Base-by-base conservation (phyloP, 768 basidiomycete species). In the Coprinellus micaceus region DNA sequence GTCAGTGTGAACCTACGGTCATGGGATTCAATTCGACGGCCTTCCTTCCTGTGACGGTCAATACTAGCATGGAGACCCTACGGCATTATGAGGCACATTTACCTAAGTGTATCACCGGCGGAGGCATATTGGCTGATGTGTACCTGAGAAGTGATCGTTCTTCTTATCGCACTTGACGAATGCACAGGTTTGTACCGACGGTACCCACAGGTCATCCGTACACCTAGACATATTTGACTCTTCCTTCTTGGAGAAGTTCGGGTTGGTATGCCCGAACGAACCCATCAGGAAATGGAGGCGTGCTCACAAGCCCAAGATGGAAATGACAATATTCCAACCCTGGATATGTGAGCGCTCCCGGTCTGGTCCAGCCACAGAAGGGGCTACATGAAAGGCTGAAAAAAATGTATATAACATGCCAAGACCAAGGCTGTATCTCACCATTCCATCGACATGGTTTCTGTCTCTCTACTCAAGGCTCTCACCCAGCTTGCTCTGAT, bases 391-490 rank as follows among this genome's bases (percentile, higher is more conserved):
- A 9, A 37, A 9, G 9, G 9, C 17, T 37, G 36, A 17, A 37
- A 17, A 9, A 9, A 9, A 9, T 37, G 9, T 37, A 17, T 37
- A 37, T 37, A 37, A 37, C 9, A 37, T 37, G 17, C 9, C 17
- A 17, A 17, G 36, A 17, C 9, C 36, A 17, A 37, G 9, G 36
- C 9, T 37, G 17, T 17, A n/a, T n/a, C n/a, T 37, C 36, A 37
- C 7, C 40, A 15, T 17, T 43, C 40, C 40, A 43, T 5, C 13
- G 25, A 44, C 36, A 57, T 57, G 56, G 49, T 57, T 26, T 25
- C 33, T 15, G 29, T 57, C 50, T 24, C 56, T 21, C 3, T 39
- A 25, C 46, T 57, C 43, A 15, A 29, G 15, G 25, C 46, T 28
- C 33, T 57, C 11, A 40, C 41, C 19, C 43, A 36, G 17, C 45